Evolutionary conservation across 768 basidiomycete species (phyloP).

Genomic region (Cubamyces lactineus): DNA sequence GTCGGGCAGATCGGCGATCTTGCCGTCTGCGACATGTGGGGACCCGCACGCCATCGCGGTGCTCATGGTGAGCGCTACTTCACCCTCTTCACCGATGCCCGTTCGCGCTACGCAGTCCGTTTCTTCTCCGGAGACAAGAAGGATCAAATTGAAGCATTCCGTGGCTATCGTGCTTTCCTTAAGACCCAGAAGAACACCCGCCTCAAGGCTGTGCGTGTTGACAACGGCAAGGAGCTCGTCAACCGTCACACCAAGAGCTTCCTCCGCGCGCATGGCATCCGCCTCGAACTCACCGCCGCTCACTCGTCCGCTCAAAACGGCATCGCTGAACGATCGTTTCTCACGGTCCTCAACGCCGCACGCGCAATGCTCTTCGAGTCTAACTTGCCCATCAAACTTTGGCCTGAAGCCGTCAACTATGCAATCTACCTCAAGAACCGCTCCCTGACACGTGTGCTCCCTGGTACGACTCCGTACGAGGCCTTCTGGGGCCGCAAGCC

Average conservation of each 20-base stretch:
- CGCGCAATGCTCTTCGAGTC: conserved; percentile 22
- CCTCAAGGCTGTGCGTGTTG: conserved; percentile 42
- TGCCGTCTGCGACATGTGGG: conserved; percentile 4
- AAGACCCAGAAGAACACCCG: conserved; percentile 34
- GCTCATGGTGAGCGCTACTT: background rate
- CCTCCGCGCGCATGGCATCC: background rate
- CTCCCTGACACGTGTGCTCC: conserved; percentile 28
- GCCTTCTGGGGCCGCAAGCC: conserved; percentile 25
- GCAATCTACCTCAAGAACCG: conserved; percentile 43
- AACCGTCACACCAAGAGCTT: background rate
- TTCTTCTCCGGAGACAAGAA: background rate
- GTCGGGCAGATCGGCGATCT: conserved; percentile 4
- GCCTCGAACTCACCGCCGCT: background rate
- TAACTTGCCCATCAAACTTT: conserved; percentile 41
- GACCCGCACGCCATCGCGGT: background rate
- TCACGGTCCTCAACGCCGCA: conserved; percentile 1
- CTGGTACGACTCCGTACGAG: conserved; percentile 25
- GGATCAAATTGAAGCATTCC: background rate
- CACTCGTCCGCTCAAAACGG: conserved; percentile 34
- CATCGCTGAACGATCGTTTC: conserved; percentile 26
- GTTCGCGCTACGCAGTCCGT: background rate
- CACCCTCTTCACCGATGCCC: background rate
- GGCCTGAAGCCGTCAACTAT: conserved; percentile 43
- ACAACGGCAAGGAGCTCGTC: conserved; percentile 27
- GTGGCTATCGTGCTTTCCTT: background rate